Base-by-base conservation (phyloP, 2,329 filamentous ascomycete genomes). In the Stemphylium beticola region DNA sequence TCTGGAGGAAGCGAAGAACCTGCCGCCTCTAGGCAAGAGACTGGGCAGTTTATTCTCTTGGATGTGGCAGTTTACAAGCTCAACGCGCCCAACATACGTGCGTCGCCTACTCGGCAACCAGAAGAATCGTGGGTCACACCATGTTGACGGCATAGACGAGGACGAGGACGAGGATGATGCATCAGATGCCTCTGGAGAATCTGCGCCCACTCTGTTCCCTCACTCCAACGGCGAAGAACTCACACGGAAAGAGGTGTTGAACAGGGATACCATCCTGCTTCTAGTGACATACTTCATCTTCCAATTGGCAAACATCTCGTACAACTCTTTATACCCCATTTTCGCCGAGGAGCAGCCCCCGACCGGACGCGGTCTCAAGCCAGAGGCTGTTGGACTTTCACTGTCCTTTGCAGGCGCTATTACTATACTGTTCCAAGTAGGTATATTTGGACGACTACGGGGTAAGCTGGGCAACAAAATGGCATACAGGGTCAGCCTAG, bases 281-380 rank as follows among this genome's bases (percentile, higher is more conserved):
- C 83, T 99, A 5, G 74, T 85, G 47, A 96, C 93, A 0, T 98
- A 96, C 69, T 85, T 97, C 38, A 88, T 98, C 44, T 99, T 98
- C 71, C 93, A 97, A 68, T 82, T 99, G 4, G 88, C 90, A 57
- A 98, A 98, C 74, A 92, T 97, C 62, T 92, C 92, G 3, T 99
- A 93, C 82, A 97, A 96, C 76, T 93, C 91, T 15, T 81, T 99
- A 0, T 99, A 96, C 67, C 95, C 95, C 0, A 93, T 98, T 49
- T 99, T 98, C 66, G 91, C 89, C 0, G 87, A 93, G 49, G 87
- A 89, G 0, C 76, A 83, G 0, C 81, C 87, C 0, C 95, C 95
- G 0, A 88, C 87, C 0, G 95, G 95, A 15, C 88, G 95, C 36
- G 81, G 83, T 0, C 80, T 98, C 3, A 83, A 83, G 0, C 91